Percentiles rank a stretch among this genome's conserved stretches.
Conservation (phyloP, 1,284 basidiomycete genomes). For the Ustilago bromivora region DNA sequence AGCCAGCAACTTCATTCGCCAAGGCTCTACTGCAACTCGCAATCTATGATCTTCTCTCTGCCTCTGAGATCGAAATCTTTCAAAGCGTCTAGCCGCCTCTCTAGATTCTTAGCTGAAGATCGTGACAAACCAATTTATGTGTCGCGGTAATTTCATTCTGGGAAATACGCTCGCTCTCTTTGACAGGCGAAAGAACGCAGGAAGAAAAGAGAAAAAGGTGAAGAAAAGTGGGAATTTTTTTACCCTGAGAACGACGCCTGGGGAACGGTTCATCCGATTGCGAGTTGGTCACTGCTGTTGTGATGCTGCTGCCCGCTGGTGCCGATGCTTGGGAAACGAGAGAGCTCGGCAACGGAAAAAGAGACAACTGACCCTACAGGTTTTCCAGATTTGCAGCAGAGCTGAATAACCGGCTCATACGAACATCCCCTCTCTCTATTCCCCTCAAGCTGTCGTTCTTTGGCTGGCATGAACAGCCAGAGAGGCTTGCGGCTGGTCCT, state of each 20-base stretch:
- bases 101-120: neutral
- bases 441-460: neutral
- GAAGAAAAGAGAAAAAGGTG: neutral
- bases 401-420: neutral
- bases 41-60: neutral
- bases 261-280: constrained; percentile 24
- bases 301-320: neutral
- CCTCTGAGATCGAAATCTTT: constrained; percentile 15
- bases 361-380: constrained; percentile 16
- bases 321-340: neutral
- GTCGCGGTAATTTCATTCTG: constrained; percentile 12
- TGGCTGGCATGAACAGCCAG: neutral
- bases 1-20: neutral
- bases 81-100: neutral
- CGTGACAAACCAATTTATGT: constrained; percentile 12
- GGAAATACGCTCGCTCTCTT: neutral
- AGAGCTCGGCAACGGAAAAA: constrained; percentile 11
- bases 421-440: neutral
- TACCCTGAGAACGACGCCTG: neutral
- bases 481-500: neutral
- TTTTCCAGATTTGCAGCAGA: neutral
- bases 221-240: constrained; percentile 12
- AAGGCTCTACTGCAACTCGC: neutral
- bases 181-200: constrained; percentile 2
- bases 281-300: constrained; percentile 11